phyloP scores from a whole-genome alignment of 768 basidiomycete species.

The Psilocybe subaeruginosa region DNA sequence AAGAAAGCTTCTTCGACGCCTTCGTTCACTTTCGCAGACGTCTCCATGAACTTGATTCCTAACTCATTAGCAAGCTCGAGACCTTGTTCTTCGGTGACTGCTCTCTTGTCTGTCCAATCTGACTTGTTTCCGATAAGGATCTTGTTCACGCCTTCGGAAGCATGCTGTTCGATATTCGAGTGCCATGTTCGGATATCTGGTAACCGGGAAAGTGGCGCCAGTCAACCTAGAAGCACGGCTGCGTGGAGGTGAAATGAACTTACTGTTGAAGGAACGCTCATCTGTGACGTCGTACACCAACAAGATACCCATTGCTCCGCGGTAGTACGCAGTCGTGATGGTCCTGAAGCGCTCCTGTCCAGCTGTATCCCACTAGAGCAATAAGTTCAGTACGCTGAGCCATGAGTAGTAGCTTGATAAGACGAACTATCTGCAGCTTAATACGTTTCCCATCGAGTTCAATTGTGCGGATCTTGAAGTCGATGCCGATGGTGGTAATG shows the following conservation, averaged over 20 bases:
- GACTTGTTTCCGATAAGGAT: slow-evolving; percentile 99
- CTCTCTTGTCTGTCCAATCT: slow-evolving; percentile 96
- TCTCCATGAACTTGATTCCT: slow-evolving; percentile 97
- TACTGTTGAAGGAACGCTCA: slow-evolving; percentile 94
- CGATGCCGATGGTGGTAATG: slow-evolving; percentile 99
- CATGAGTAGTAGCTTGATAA: not conserved
- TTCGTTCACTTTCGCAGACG: slow-evolving; percentile 95
- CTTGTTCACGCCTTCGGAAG: slow-evolving; percentile 99
- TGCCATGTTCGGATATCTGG: slow-evolving; percentile 99
- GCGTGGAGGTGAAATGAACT: slow-evolving; percentile 32
- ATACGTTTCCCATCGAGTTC: slow-evolving; percentile 98
- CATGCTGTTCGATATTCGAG: slow-evolving; percentile 96
- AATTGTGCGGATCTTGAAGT: slow-evolving; percentile 99
- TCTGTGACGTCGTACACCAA: slow-evolving; percentile 99
- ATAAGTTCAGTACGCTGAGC: slow-evolving; percentile 1
- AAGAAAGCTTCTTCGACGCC: slow-evolving; percentile 99
- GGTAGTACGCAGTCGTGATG: slow-evolving; percentile 98
- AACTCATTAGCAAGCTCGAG: slow-evolving; percentile 91
- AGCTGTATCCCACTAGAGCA: slow-evolving; percentile 92
- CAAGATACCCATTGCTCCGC: slow-evolving; percentile 98
- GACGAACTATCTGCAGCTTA: slow-evolving; percentile 95
- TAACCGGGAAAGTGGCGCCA: not conserved
- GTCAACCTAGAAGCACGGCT: not conserved
- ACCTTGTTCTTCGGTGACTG: slow-evolving; percentile 90
- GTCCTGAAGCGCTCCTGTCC: slow-evolving; percentile 99